These are phyloP conservation scores for Claviceps lovelessii DNA, from an alignment of 2,329 filamentous ascomycete species.

Conservation along the genomic window DNA sequence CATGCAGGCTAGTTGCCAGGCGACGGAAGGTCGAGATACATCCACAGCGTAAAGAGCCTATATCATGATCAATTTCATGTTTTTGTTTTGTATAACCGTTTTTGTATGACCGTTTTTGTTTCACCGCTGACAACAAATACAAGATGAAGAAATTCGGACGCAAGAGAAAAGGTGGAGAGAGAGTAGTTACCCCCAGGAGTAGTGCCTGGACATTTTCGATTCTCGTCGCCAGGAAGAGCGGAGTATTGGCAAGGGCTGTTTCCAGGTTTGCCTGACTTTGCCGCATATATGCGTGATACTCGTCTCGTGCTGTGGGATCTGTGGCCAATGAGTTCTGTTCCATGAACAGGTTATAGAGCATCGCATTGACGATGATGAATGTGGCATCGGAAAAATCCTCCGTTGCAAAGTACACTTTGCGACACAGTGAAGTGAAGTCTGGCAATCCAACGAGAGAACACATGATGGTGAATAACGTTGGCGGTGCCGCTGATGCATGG, in stretches of 20 bases:
- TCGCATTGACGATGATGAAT: conserved; percentile 36
- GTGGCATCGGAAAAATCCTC: conserved; percentile 35
- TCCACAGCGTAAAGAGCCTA: conserved; percentile 49
- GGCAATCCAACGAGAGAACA: conserved; percentile 34
- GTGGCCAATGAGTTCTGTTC: conserved; percentile 27
- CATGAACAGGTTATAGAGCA: conserved; percentile 35
- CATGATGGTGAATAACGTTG: conserved; percentile 35
- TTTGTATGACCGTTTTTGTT: no score
- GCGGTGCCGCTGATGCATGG: conserved; percentile 24
- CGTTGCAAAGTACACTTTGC: conserved; percentile 34
- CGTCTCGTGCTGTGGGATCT: conserved; percentile 18
- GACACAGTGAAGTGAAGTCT: conserved; percentile 36
- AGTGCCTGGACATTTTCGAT: conserved; percentile 43
- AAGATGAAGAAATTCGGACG: not conserved
- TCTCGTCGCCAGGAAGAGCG: conserved; percentile 41
- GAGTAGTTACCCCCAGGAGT: conserved; percentile 36
- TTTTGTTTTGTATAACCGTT: not conserved
- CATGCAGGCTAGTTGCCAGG: conserved; percentile 47
- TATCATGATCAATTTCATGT: not conserved
- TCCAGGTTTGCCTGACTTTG: conserved; percentile 35
- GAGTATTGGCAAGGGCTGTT: conserved; percentile 35
- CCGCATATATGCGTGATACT: conserved; percentile 24
- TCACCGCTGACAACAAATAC: not conserved
- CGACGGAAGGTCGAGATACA: conserved; percentile 45
- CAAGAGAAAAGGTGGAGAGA: not conserved